A percentile compares a stretch with the other conserved stretches of the same genome.
These are phyloP conservation scores for Cocos nucifera DNA, from an alignment of 176 grass and related monocot genomes.

Conservation along the genomic window DNA sequence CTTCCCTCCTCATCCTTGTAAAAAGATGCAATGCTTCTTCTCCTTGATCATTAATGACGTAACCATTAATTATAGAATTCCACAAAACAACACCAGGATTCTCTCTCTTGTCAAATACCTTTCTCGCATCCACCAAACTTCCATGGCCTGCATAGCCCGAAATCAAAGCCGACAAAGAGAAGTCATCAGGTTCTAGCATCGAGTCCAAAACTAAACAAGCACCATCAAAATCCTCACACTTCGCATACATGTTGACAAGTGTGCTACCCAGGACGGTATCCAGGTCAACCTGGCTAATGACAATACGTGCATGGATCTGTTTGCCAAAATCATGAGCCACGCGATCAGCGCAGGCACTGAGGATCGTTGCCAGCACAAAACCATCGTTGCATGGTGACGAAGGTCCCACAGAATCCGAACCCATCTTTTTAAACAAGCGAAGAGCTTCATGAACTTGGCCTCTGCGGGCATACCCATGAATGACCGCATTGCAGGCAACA, in stretches of 20 bases:
- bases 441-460: conserved; percentile 30
- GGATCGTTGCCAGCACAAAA: conserved; percentile 54
- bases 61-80: conserved; percentile 64
- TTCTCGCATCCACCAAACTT: conserved; percentile 27
- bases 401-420: not conserved
- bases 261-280: conserved; percentile 42
- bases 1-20: conserved; percentile 29
- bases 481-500: conserved; percentile 36
- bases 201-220: conserved; percentile 26
- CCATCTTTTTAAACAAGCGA: conserved; percentile 33
- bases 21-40: conserved; percentile 38
- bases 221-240: conserved; percentile 41
- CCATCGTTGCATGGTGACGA: conserved; percentile 24
- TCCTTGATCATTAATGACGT: conserved; percentile 18
- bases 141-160: conserved; percentile 36
- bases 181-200: conserved; percentile 37
- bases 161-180: conserved; percentile 45
- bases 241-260: conserved; percentile 65
- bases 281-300: conserved; percentile 30
- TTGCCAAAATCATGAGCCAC: conserved; percentile 34
- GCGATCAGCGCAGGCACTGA: conserved; percentile 43
- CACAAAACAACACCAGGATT: conserved; percentile 35
- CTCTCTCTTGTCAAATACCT: conserved; percentile 28
- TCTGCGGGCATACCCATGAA: conserved; percentile 34
- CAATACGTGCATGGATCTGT: conserved; percentile 37